Evolutionary conservation across 2,329 filamentous ascomycete species (phyloP).

Genomic region (Nothophoma quercina): DNA sequence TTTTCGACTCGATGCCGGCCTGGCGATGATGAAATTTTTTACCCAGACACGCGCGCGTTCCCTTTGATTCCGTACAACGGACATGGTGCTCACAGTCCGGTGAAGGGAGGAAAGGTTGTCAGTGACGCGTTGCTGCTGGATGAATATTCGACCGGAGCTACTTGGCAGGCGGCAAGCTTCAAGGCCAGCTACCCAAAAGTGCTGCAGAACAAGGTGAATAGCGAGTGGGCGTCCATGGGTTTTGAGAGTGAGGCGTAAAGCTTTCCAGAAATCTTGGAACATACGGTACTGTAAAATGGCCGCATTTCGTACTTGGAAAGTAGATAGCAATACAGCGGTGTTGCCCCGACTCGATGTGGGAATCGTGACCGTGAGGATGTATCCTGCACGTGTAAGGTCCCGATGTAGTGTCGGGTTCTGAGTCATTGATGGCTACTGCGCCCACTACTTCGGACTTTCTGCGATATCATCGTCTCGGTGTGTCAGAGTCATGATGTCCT

Average conservation of each 20-base stretch:
- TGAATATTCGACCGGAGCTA: neutral
- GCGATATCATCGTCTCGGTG: neutral
- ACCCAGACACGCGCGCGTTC: slow-evolving; percentile 54
- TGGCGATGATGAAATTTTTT: slow-evolving; percentile 54
- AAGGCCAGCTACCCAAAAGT: neutral
- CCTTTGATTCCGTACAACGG: slow-evolving; percentile 58
- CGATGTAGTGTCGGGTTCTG: too few relatives aligned
- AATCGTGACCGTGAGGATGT: too few relatives aligned
- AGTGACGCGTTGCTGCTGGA: neutral
- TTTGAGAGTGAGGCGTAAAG: neutral
- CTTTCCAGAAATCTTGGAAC: neutral
- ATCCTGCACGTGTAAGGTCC: too few relatives aligned
- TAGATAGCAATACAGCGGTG: neutral
- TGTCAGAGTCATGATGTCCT: neutral
- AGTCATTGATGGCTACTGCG: neutral
- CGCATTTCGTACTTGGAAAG: too few relatives aligned
- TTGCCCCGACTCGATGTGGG: too few relatives aligned
- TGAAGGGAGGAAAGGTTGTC: neutral
- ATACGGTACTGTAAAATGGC: too few relatives aligned
- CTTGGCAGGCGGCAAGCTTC: neutral
- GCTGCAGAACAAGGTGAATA: neutral
- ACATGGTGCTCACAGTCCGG: slow-evolving; percentile 32
- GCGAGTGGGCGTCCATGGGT: neutral
- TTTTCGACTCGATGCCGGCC: slow-evolving; percentile 59
- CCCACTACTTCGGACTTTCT: neutral